Evolutionary conservation across 2,329 filamentous ascomycete species (phyloP), one percentile per base, ranked within the genome.

Genomic region (Zasmidium angulare): DNA sequence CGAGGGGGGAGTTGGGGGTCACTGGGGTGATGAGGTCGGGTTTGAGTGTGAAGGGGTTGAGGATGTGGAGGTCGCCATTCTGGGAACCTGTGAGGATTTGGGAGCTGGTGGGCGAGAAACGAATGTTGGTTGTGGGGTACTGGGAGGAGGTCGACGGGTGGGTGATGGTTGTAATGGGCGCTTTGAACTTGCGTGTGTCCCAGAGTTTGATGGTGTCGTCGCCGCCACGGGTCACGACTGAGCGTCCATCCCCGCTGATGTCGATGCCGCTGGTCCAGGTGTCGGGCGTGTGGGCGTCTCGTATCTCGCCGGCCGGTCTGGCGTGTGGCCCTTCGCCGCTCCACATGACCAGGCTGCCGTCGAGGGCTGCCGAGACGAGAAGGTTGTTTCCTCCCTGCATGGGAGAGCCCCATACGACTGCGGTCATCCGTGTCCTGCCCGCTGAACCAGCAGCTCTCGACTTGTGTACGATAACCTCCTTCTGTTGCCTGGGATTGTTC

Each of bases 181-280:
- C 82, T 73, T 95, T 98, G 81, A 99, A 96, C 71, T 97, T 98
- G 59, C 95, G 86, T 2, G 89, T 96, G 73, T 99, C 95, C 95
- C 95, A 99, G 1, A 97, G 82, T 77, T 98, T 98, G 75, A 99
- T 93, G 1, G 89, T 84, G 71, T 96, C 86, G 75, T 99, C 95
- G 53, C 93, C 93, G 56, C 95, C 95, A 66, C 92, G 84, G 0
- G 92, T 96, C 7, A 97, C 89, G 2, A 98, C 86, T 78, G 97
- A 88, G 59, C 93, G 85, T 10, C 95, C 95, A 73, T 98, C 95
- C 0, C 87, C 81, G 66, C 93, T 98, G 68, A 99, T 89, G 70
- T 96, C 93, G 47, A 99, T 78, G 2, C 93, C 93, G 55, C 92
- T 89, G 1, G 93, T 97, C 92, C 95, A 98, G 1, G 92, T 93